Base-by-base conservation (phyloP, 805 yeast genomes). In the Metschnikowia dekortorum region DNA sequence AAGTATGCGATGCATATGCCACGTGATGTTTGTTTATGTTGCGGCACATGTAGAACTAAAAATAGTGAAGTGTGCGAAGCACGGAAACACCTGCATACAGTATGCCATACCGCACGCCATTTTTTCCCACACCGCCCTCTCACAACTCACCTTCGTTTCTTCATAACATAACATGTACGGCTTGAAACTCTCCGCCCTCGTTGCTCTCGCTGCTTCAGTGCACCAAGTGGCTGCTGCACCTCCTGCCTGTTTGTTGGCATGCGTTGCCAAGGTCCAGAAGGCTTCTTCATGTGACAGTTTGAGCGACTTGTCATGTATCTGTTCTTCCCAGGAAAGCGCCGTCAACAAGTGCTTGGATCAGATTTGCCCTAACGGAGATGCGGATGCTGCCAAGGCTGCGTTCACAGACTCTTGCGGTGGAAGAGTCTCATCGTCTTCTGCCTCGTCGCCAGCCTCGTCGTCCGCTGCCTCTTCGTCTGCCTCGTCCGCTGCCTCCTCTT, bases 231-330 rank as follows among this genome's bases (percentile, higher is more conserved):
- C 82, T 42, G 84, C 87, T 48, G 76, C 92, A 49, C 94, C 96
- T 46, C 96, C 97, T 53, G 96, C 97, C 36, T 90, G 96, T 76
- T 72, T 90, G 58, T 76, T 90, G 67, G 95, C 96, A 38, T 89
- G 96, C 80, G 92, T 87, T 52, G 79, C 89, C 50, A 77, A 81
- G 61, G 91, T 86, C 49, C 74, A 78, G 54, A 79, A 79, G 65
- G 76, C 83, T 13, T 68, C 80, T 39, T 53, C 71, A 43, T 87
- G 94, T 69, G 58, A 71, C 52, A 73, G 83, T 50, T 67, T 89
- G 66, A 80, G 79, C 66, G 82, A 86, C 62, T 73, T 88, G 57
- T 61, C 71, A 39, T 89, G 96, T 75, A 70, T 87, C 60, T 87
- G 96, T 70, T 67, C 76, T 39, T 73, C 74, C 49, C 81, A 86